Evolutionary conservation across 2,329 filamentous ascomycete genomes (phyloP), one percentile per base, ranked within the genome.

Genomic region (Colletotrichum abscissum): DNA sequence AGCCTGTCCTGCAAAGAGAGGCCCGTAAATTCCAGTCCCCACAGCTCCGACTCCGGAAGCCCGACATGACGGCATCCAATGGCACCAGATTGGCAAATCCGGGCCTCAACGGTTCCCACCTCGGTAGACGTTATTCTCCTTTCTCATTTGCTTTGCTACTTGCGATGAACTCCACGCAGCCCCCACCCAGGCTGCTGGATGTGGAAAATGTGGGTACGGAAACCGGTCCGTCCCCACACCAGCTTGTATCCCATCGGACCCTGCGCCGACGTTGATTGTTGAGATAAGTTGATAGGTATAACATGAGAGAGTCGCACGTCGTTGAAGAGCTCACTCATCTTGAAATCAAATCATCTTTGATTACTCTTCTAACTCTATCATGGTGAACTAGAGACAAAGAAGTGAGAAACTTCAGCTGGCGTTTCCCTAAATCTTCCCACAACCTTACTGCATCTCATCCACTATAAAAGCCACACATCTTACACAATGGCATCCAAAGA

Each of bases 401-500:
- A 35, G 33, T 35, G 33, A 12, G 33, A 12, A 30, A 30, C 28
- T 30, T 30, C 0, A 30, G 30, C 30, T 30, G 7, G 30, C 9
- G 30, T 30, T 30, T 30, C 2, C 30, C 30, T 9, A 9, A 30
- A 35, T 12, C 33, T 35, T 12, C 11, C 12, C 33, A 35, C 11
- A 12, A 35, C 9, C 33, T 35, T 35, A 35, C 33, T 35, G 12
- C 26, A 19, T 26, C 58, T 46, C 33, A 22, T 24, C 55, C n/a
- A 3, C 5, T 6, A 14, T 4, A 38, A 19, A 22, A 22, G 1
- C 56, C 28, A 54, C 33, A 5, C 24, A 33, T 33, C 11, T 16
- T 3, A 16, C n/a, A 55, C 22, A 46, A 49, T 52, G 35, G 11
- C 68, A 19, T 55, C 69, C 9, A 72, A 75, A 38, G 56, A 68